Base-by-base conservation (phyloP, 352 stramenopile species). In the Pythium pyrilobum region DNA sequence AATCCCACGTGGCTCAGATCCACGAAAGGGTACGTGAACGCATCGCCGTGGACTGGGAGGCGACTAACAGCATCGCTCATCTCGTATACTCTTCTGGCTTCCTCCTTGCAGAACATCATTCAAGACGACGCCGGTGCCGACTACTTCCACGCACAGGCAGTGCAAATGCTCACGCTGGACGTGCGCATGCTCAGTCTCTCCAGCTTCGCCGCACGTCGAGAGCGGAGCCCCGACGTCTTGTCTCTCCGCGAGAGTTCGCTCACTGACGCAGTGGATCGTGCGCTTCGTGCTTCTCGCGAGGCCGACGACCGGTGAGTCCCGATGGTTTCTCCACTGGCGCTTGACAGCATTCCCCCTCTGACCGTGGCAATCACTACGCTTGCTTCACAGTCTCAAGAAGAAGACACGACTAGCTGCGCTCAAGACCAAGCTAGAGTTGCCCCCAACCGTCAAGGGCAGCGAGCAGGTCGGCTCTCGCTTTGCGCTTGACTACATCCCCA, bases 401-500 rank as follows among this genome's bases (percentile, higher is more conserved):
- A 9, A 44, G 6, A 59, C 31, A 4, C 24, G 41, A 31, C 45
- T 82, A 34, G 59, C 59, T 0, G 25, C 63, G 12, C 44, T 85
- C n/a, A 73, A 79, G 56, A 18, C 62, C 13, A 87, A 87, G 64
- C 48, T 67, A 20, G 59, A 67, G 6, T 24, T 67, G 8, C 47
- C 59, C 16, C n/a, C 51, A 5, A 71, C 74, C 20, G 53, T 52
- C 25, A 53, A 61, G 18, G 52, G 51, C 8, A 59, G 56, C 24
- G 49, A 54, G n/a, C 20, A 25, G 32, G 66, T 66, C 25, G 74
- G 71, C 46, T 24, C 62, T 10, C 62, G 61, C 31, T 85, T 87
- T 52, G 61, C 61, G 8, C 55, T 85, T 31, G 81, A 92, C 63
- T 88, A 87, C 61, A 66, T 90, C 59, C 79, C 81, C 12, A 77